Evolutionary conservation across 129 eudicot genomes (phyloP).

Genomic region (Artemisia argyi): DNA sequence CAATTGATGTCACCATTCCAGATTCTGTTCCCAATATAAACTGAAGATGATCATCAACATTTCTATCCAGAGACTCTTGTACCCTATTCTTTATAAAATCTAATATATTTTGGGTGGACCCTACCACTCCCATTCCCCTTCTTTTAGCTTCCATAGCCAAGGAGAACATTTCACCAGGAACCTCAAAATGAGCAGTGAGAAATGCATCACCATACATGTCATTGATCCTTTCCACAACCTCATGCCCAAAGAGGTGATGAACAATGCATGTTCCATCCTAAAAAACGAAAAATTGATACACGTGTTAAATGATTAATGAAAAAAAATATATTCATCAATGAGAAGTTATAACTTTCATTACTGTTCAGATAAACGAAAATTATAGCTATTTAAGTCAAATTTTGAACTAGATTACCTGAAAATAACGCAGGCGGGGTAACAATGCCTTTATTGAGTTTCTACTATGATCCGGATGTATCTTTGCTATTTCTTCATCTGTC

Average conservation of each 20-base stretch:
- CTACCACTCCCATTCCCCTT: slow-evolving; percentile 99
- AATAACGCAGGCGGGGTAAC: slow-evolving; percentile 84
- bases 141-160: slow-evolving; percentile 97
- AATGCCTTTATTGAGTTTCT: slow-evolving; percentile 64
- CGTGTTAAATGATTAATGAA: background rate
- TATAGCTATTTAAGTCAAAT: background rate
- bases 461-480: slow-evolving; percentile 76
- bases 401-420: slow-evolving; percentile 47
- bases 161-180: slow-evolving; percentile 98
- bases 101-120: slow-evolving; percentile 91
- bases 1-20: slow-evolving; percentile 97
- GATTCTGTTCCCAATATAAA: slow-evolving; percentile 96
- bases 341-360: background rate
- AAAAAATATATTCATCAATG: background rate
- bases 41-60: slow-evolving; percentile 87
- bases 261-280: slow-evolving; percentile 98
- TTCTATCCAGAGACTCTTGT: slow-evolving; percentile 83
- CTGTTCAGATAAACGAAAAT: background rate
- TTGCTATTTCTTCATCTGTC: slow-evolving; percentile 93
- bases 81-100: slow-evolving; percentile 81
- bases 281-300: background rate
- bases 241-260: slow-evolving; percentile 92
- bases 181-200: slow-evolving; percentile 97
- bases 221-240: slow-evolving; percentile 86
- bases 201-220: slow-evolving; percentile 97